These are phyloP conservation scores for Vickermania ingenoplastis DNA, from an alignment of 208 protist species.

Conservation along the genomic window DNA sequence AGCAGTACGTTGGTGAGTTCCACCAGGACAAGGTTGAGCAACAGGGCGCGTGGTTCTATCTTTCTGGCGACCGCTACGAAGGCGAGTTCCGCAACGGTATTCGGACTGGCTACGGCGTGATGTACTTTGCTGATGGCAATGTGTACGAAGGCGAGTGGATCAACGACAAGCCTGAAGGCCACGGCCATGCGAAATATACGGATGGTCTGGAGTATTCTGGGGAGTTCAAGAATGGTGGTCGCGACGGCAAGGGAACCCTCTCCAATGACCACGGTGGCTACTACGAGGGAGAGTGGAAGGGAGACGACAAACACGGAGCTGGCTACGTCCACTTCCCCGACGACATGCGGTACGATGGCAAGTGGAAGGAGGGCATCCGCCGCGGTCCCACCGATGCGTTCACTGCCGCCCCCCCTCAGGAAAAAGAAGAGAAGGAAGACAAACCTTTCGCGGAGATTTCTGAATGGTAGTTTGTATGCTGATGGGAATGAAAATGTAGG, in stretches of 20 bases:
- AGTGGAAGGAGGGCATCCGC: conserved; percentile 2
- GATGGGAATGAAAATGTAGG: too few relatives aligned
- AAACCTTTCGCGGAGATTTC: not conserved
- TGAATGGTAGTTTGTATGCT: not conserved
- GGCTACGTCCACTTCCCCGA: conserved; percentile 2
- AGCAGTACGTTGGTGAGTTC: conserved; percentile 10
- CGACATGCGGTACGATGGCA: conserved; percentile 1
- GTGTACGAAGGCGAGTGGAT: conserved; percentile 16
- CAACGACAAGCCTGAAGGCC: conserved; percentile 7
- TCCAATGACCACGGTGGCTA: not conserved
- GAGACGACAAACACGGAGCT: not conserved
- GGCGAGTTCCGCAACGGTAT: conserved; percentile 10
- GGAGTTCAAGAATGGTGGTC: conserved; percentile 4
- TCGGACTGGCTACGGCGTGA: conserved; percentile 6
- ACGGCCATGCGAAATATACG: conserved; percentile 3
- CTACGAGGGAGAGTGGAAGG: conserved; percentile 4
- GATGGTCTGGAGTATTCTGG: conserved; percentile 11
- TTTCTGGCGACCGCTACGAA: conserved; percentile 4
- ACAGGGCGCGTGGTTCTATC: conserved; percentile 2
- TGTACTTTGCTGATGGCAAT: conserved; percentile 1
- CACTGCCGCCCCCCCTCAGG: not conserved
- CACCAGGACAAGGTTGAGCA: conserved; percentile 5
- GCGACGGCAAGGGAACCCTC: not conserved
- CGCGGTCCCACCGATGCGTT: conserved; percentile 3
- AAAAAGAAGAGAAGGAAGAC: not conserved